These are phyloP conservation scores for Daldinia eschscholtzii DNA, from an alignment of 2,329 filamentous ascomycete species.

Conservation along the genomic window DNA sequence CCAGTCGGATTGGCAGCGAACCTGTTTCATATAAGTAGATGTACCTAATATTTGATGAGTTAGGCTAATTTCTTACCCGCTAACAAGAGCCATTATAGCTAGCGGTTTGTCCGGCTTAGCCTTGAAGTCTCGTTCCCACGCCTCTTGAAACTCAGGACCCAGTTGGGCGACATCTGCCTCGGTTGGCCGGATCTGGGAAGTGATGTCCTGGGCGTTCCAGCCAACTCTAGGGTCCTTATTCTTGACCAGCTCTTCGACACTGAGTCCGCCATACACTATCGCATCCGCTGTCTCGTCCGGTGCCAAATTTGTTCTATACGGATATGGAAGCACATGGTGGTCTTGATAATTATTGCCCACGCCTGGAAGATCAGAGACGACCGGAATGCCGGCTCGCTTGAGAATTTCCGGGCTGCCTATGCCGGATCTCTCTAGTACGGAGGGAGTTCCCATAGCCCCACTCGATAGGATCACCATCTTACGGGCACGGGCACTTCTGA, in stretches of 20 bases:
- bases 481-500: constrained; percentile 55
- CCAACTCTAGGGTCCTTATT: constrained; percentile 34
- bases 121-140: constrained; percentile 44
- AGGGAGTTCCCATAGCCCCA: constrained; percentile 58
- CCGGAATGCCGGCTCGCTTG: constrained; percentile 50
- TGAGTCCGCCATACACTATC: not conserved
- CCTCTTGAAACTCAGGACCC: constrained; percentile 42
- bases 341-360: constrained; percentile 64
- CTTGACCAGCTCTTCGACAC: not conserved
- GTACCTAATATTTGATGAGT: not conserved
- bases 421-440: constrained; percentile 66
- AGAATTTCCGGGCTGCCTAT: constrained; percentile 60
- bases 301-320: constrained; percentile 54
- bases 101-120: constrained; percentile 8
- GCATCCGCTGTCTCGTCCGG: constrained; percentile 11
- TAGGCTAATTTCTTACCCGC: constrained; percentile 1
- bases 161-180: constrained; percentile 40
- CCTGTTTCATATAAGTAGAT: constrained; percentile 32
- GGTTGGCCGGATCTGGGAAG: constrained; percentile 42
- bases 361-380: constrained; percentile 58
- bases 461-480: constrained; percentile 60
- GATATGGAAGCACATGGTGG: constrained; percentile 62
- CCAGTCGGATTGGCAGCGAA: constrained; percentile 59
- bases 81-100: constrained; percentile 1
- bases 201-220: constrained; percentile 43